Evolutionary conservation across 2,329 filamentous ascomycete genomes (phyloP), one percentile per base, ranked within the genome.

Genomic region (Aspergillus niger): DNA sequence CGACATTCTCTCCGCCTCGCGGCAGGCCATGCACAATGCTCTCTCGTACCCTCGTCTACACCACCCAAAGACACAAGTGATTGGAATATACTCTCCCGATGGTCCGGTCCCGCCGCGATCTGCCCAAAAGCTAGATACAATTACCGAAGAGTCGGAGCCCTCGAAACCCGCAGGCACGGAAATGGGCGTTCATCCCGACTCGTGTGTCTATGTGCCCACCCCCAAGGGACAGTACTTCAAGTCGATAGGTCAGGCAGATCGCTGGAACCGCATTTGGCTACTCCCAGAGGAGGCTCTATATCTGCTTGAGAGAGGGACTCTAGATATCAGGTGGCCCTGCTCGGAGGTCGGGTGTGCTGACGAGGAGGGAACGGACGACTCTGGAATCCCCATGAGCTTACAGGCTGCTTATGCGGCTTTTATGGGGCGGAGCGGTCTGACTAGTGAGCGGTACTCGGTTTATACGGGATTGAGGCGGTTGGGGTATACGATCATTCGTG

Each of bases 271-370:
- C 63, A 79, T 93, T 43, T 97, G 93, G 93, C 73, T 99, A 54
- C 76, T 97, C 41, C 94, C 94, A 0, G 95, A 99, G 73, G 95
- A 99, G 76, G 91, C 92, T 5, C 81, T 99, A 56, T 97, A 92
- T 70, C 76, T 97, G 64, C 82, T 98, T 8, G 95, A 99, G 79
- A 82, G 95, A 69, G 95, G 94, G 0, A 92, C 86, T 50, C 70
- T 98, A 69, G 92, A 98, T 75, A 83, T 97, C 43, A 89, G 92
- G 81, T 97, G 91, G 91, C 91, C 91, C 2, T 77, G 79, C 48
- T 75, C 76, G 58, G 64, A 63, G 47, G 69, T 68, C 2, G 69
- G 65, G 4, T 54, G 58, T 15, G 62, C 58, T 1, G 68, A 68
- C 39, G 71, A 74, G 5, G 72, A 72, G 5, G 66, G 69, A 30